Evolutionary conservation across 805 yeast species (phyloP).

Genomic region (Zygosaccharomyces bisporus): DNA sequence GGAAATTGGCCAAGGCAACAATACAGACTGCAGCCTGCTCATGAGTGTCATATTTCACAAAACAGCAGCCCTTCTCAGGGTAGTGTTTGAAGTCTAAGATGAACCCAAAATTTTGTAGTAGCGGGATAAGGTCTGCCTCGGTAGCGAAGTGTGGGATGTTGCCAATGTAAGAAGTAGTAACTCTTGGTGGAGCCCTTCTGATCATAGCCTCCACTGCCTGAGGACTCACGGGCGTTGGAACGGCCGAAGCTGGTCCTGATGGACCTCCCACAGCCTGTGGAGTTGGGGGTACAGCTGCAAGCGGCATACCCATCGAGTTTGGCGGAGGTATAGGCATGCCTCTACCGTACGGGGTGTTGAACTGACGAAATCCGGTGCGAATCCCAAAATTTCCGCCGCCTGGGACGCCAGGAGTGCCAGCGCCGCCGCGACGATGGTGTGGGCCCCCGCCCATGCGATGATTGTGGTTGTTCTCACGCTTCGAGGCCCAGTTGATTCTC

Average conservation of each 20-base stretch:
- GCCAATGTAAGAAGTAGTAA: constrained; percentile 80
- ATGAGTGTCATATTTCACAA: constrained; percentile 81
- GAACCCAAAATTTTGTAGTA: constrained; percentile 75
- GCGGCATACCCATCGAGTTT: constrained; percentile 24
- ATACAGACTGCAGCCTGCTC: constrained; percentile 88
- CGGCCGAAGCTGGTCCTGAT: constrained; percentile 23
- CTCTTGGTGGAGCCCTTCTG: constrained; percentile 65
- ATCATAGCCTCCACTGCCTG: constrained; percentile 66
- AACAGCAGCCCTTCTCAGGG: constrained; percentile 82
- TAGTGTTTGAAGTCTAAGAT: constrained; percentile 77
- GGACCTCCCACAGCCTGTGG: constrained; percentile 16
- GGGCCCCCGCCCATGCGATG: constrained; percentile 19
- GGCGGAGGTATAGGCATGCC: constrained; percentile 23
- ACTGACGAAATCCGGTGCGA: constrained; percentile 15
- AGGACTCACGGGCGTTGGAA: constrained; percentile 41
- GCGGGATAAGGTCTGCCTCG: constrained; percentile 67
- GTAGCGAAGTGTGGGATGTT: constrained; percentile 75
- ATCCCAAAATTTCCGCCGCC: constrained; percentile 15
- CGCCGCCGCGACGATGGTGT: constrained; percentile 17
- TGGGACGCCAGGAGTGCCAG: constrained; percentile 9
- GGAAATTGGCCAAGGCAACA: constrained; percentile 66
- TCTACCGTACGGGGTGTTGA: constrained; percentile 20
- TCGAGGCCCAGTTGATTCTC: constrained; percentile 87
- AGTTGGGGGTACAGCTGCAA: constrained; percentile 25
- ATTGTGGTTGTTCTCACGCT: constrained; percentile 45